Percentiles rank a stretch among this genome's conserved stretches.
These are phyloP conservation scores for Testicularia cyperi DNA, from an alignment of 1,284 basidiomycete genomes.

Conservation along the genomic window DNA sequence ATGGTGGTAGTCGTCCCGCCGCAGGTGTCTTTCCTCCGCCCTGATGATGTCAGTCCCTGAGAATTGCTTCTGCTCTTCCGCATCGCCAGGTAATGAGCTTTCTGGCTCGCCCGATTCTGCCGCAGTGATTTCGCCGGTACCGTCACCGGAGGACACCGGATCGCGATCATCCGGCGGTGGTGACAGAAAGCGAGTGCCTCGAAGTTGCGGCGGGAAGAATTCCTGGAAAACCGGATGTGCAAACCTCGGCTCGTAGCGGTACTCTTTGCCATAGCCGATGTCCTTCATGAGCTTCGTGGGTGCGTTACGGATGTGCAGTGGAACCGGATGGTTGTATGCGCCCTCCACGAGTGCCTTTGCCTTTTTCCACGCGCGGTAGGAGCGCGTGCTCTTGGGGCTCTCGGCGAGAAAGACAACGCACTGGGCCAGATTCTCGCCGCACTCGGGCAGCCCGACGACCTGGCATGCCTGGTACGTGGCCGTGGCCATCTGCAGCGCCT, in stretches of 20 bases:
- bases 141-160: no score
- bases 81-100: no score
- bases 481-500: conserved; percentile 61
- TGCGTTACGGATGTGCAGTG: conserved; percentile 80
- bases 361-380: conserved; percentile 53
- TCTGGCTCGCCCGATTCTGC: no score
- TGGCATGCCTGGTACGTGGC: conserved; percentile 52
- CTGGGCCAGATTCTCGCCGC: conserved; percentile 68
- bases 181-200: conserved; percentile 64
- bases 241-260: conserved; percentile 75
- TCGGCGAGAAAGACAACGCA: conserved; percentile 79
- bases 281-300: conserved; percentile 80
- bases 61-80: no score
- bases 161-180: conserved; percentile 63
- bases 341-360: conserved; percentile 42
- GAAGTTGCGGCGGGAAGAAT: conserved; percentile 63
- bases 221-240: conserved; percentile 65
- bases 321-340: conserved; percentile 66
- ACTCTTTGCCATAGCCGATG: conserved; percentile 67
- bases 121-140: no score
- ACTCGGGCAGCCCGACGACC: conserved; percentile 76
- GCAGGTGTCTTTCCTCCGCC: no score
- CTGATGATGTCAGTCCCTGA: no score
- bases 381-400: conserved; percentile 76
- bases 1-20: conserved; percentile 7